Evolutionary conservation across 306 rosid genomes (phyloP), one percentile per base, ranked within the genome.

Genomic region (Malus domestica): DNA sequence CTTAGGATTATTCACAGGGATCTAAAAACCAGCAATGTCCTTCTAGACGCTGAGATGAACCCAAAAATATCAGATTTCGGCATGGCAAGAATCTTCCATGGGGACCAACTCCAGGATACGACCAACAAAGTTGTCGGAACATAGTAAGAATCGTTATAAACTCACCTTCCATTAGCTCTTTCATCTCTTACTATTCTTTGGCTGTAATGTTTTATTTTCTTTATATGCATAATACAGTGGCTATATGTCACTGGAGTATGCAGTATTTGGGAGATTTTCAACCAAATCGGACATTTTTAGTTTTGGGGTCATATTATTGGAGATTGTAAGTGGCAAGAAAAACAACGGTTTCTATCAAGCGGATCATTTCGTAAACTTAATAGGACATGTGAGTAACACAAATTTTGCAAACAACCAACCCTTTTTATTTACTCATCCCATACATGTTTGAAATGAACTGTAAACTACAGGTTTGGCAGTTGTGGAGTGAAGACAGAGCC

Each of bases 51-150:
- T 35, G 10, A 35, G 0, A 35, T 35, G 42, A 35, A 7, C 42
- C 42, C 42, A 7, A 35, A 35, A 35, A 35, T 35, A 0, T 80
- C 93, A 44, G 93, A 90, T 75, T 90, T 88, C 70, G 96, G 96
- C 35, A 82, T 85, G 91, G 96, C 93, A 60, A 88, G 87, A 82
- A 85, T 87, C 70, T 74, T 88, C 65, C 76, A 85, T 4, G 81
- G 42, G 42, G 42, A 35, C 42, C 42, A 35, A 35, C 42, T 35
- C 9, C 42, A 35, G 10, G 0, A 0, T 40, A 76, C 69, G 18
- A 90, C 91, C 30, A 84, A 72, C 2, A 68, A 78, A 14, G 71
- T 90, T 20, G 92, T 84, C 42, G 90, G 95, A 54, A 90, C 92
- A 66, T 90, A 82, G 92, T 90, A 87, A 87, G 94, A 52, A 51